phyloP scores from a whole-genome alignment of 345 rosid genomes.

The Lepidium didymum region DNA sequence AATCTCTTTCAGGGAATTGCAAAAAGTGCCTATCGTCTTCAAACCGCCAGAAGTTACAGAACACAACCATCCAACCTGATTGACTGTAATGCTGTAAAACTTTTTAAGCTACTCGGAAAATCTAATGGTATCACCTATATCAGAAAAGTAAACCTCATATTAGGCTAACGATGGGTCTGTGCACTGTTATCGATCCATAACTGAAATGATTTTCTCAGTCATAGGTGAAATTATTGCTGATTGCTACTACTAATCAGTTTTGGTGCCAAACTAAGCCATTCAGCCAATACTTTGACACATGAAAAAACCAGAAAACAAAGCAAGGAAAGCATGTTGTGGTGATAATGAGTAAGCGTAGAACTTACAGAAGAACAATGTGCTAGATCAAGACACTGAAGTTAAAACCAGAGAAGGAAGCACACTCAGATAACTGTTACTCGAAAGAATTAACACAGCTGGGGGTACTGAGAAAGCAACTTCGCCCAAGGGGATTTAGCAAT shows the following conservation, averaged over 20 bases:
- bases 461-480: constrained; percentile 73
- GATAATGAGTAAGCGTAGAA: constrained; percentile 2
- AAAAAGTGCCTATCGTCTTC: constrained; percentile 30
- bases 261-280: background rate
- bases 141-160: constrained; percentile 14
- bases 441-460: constrained; percentile 59
- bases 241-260: background rate
- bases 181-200: background rate
- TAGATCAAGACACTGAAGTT: constrained; percentile 32
- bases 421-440: too few species aligned
- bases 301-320: constrained; percentile 11
- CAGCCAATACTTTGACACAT: constrained; percentile 3
- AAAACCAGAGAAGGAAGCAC: too few species aligned
- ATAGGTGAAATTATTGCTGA: background rate
- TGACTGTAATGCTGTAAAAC: constrained; percentile 30
- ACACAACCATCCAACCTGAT: constrained; percentile 35
- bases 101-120: constrained; percentile 26
- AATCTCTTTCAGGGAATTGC: constrained; percentile 29
- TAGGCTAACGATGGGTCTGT: background rate
- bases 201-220: too few species aligned
- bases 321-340: background rate
- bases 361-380: constrained; percentile 36
- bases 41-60: constrained; percentile 33
- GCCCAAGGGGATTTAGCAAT: constrained; percentile 67
- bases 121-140: constrained; percentile 24